Percentiles rank a stretch among this genome's conserved stretches.
Evolutionary conservation across 2,329 filamentous ascomycete species (phyloP).

Genomic region (Metarhizium sp.): DNA sequence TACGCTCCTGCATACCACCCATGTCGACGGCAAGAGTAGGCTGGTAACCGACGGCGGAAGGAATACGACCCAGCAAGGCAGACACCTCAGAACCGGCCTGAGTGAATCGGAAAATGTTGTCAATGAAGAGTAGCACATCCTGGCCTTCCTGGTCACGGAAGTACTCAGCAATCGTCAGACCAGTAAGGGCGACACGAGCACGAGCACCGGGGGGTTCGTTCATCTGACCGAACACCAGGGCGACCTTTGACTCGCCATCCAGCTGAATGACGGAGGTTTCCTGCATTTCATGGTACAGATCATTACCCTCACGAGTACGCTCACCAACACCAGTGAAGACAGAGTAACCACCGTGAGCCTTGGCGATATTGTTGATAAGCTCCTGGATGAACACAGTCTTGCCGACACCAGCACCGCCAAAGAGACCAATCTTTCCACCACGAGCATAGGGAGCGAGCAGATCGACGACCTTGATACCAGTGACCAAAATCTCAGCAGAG

Average conservation of each 20-base stretch:
- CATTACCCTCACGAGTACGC: conserved; percentile 99
- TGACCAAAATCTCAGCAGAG: conserved; percentile 89
- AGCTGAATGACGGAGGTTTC: conserved; percentile 99
- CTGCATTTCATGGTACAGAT: conserved; percentile 99
- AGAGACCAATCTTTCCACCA: conserved; percentile 99
- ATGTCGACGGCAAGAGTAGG: conserved; percentile 97
- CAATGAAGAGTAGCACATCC: conserved; percentile 98
- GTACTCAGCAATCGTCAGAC: conserved; percentile 70
- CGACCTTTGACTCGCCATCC: conserved; percentile 98
- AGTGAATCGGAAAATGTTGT: conserved; percentile 99
- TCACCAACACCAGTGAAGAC: conserved; percentile 99
- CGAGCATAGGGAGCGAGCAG: conserved; percentile 97
- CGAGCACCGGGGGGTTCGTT: conserved; percentile 99
- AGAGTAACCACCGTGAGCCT: conserved; percentile 99
- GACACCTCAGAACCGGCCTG: conserved; percentile 99
- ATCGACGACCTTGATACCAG: conserved; percentile 99
- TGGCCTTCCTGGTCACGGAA: conserved; percentile 72
- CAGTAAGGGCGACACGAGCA: conserved; percentile 98
- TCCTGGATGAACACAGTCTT: conserved; percentile 99
- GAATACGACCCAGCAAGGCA: conserved; percentile 97
- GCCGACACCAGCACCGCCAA: conserved; percentile 99
- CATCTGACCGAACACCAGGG: conserved; percentile 99
- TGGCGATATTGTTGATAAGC: conserved; percentile 99
- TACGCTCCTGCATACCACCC: conserved; percentile 99
- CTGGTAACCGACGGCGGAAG: conserved; percentile 99